Evolutionary conservation across 768 basidiomycete species (phyloP), one percentile per base, ranked within the genome.

Genomic region (Pulveroboletus sp.): DNA sequence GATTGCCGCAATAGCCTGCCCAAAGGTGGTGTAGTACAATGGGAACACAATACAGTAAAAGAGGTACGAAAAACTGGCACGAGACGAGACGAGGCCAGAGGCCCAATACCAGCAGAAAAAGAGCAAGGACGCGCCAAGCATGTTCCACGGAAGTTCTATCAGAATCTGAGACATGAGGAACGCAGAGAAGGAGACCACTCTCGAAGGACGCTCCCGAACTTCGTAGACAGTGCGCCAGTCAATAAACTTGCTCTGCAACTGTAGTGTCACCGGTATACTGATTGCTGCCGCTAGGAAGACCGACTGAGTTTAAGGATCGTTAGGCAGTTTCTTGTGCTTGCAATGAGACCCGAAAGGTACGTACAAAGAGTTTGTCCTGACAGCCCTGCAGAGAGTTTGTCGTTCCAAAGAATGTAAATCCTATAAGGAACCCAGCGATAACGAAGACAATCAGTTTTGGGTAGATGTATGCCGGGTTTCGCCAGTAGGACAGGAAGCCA

Each of bases 171-270:
- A 71, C 1, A 78, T 74, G n/a, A 81, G 53, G 30, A 83, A 67
- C 0, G 80, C 78, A 0, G 78, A 73, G 82, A 82, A 85, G 56
- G 71, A 71, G 62, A 83, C 85, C 74, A 80, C 83, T 39, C 76
- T 70, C 41, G 79, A 80, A 0, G 83, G 79, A 5, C 78, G 72
- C 64, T 86, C 84, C 36, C 84, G 76, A 44, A 82, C 73, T 55
- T 83, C 80, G 54, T 83, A 85, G 32, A 86, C 67, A 5, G 63
- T 71, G 21, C 83, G 77, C 55, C 75, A 74, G 8, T 68, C 65
- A 46, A 86, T 73, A 68, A 78, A 84, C 32, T 76, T 76, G 8
- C 77, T 71, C 59, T 83, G 82, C 1, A 84, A 68, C 58, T 85
- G 82, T 56, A 82, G 79, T 4, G 76, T 70, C 27, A 83, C 65